Percentiles rank a stretch among this genome's conserved stretches.
phyloP scores from a whole-genome alignment of 768 basidiomycete species.

The Lepiota brunneoincarnata region DNA sequence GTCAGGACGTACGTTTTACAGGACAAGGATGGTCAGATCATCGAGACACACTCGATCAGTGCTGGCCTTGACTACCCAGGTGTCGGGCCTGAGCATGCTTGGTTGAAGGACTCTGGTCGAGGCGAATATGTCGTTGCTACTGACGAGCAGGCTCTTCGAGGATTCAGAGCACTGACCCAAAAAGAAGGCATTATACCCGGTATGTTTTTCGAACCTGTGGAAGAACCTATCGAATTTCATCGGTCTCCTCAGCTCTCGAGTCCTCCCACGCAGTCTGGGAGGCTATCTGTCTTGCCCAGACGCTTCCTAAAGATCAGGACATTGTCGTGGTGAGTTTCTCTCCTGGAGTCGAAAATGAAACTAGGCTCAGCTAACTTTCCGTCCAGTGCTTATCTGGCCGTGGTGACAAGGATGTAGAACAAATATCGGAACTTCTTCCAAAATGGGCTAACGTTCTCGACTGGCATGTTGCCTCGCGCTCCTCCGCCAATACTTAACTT shows the following conservation, averaged over 20 bases:
- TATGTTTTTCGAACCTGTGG: conserved; percentile 27
- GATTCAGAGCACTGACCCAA: conserved; percentile 90
- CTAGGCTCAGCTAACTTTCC: conserved; percentile 8
- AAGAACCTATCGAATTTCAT: neutral
- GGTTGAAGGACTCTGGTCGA: conserved; percentile 91
- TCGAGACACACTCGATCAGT: conserved; percentile 96
- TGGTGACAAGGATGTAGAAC: conserved; percentile 97
- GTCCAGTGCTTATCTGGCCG: conserved; percentile 87
- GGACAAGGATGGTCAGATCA: conserved; percentile 84
- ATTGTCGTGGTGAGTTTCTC: conserved; percentile 77
- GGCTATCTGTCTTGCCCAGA: conserved; percentile 81
- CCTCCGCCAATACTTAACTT: conserved; percentile 9
- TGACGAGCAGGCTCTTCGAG: conserved; percentile 90
- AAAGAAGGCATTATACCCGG: conserved; percentile 97
- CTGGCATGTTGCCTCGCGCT: conserved; percentile 73
- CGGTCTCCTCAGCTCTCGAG: conserved; percentile 68
- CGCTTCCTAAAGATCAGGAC: conserved; percentile 78
- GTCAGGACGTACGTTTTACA: conserved; percentile 95
- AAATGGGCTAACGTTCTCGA: conserved; percentile 94
- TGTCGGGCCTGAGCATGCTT: conserved; percentile 97
- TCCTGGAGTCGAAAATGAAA: neutral
- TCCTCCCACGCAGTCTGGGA: conserved; percentile 97
- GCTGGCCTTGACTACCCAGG: conserved; percentile 96
- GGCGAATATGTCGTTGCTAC: conserved; percentile 93
- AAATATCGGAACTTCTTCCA: conserved; percentile 91